Conservation (phyloP, 352 stramenopile species). For the Pythium pyrilobum region DNA sequence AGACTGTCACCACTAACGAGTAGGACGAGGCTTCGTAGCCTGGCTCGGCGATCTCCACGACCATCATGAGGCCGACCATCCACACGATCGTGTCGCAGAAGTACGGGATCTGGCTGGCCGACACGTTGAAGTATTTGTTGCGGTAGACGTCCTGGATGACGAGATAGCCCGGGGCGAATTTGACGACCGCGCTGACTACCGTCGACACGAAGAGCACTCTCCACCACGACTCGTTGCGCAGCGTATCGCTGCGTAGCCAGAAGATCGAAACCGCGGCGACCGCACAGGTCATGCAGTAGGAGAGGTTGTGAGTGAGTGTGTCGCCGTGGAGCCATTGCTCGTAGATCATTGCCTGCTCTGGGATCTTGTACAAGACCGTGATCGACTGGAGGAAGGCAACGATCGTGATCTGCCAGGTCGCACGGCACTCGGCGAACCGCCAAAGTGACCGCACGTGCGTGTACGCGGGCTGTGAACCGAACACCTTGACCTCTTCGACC, state of each 20-base stretch:
- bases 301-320: constrained; percentile 3
- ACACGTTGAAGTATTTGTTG: constrained; percentile 1
- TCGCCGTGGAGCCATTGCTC: constrained; percentile 4
- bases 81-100: constrained; percentile 1
- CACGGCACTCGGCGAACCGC: constrained; percentile 8
- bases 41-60: constrained; percentile 9
- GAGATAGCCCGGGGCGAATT: not conserved
- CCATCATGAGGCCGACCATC: constrained; percentile 1
- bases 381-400: constrained; percentile 2
- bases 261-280: not conserved
- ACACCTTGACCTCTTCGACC: not conserved
- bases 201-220: not conserved
- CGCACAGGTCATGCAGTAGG: not conserved
- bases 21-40: constrained; percentile 7
- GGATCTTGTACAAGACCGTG: not conserved
- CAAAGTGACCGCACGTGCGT: constrained; percentile 5
- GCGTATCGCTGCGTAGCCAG: not conserved
- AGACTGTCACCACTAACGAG: constrained; percentile 11
- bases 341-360: not conserved
- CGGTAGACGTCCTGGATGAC: constrained; percentile 2
- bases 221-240: constrained; percentile 8
- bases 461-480: not conserved
- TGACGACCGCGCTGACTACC: not conserved
- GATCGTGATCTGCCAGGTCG: constrained; percentile 17
- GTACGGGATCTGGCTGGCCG: not conserved